Evolutionary conservation across 2,329 filamentous ascomycete species (phyloP), one percentile per base, ranked within the genome.

Genomic region (Apiospora sp.): DNA sequence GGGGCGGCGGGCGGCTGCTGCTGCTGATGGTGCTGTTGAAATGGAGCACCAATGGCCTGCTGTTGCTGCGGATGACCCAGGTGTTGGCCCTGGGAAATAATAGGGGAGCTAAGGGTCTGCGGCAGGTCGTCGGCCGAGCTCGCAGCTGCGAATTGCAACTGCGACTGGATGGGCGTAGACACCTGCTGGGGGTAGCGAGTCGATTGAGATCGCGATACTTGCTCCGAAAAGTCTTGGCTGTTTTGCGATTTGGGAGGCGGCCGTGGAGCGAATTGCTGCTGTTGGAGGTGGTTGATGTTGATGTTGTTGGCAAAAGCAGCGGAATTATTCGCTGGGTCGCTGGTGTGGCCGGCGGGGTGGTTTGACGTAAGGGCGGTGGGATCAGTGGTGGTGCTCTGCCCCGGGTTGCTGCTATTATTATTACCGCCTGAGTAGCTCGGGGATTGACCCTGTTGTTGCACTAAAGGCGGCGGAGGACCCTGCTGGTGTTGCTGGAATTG

Each of bases 141-240:
- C 27, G 83, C 83, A 30, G 80, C 79, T 70, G 82, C 75, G 76
- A 83, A 84, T 48, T 80, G 76, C 44, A 79, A 77, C 71, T 80
- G 80, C 46, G 78, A 6, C 58, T 64, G 58, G 58, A 64, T 41
- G 58, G 58, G 34, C 1, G 58, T 64, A 64, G 58, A 64, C 7
- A 64, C 58, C 34, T 64, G 58, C 22, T 64, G 58, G 10, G 58
- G 58, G 19, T 81, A 76, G 80, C 80, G 69, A 82, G 77, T 46
- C 78, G 79, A 44, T 80, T 89, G 87, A 19, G 87, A 87, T 71
- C 87, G 86, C 72, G 84, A 84, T 46, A 87, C 84, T 70, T 84
- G 81, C 75, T 88, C 86, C 72, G 81, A 81, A 75, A 86, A 87
- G 74, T 89, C 87, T 71, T 81, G 74, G 81, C 69, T 82, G 77